Evolutionary conservation across 202 grass and related monocot genomes (phyloP).

Genomic region (Sporobolus alterniflorus): DNA sequence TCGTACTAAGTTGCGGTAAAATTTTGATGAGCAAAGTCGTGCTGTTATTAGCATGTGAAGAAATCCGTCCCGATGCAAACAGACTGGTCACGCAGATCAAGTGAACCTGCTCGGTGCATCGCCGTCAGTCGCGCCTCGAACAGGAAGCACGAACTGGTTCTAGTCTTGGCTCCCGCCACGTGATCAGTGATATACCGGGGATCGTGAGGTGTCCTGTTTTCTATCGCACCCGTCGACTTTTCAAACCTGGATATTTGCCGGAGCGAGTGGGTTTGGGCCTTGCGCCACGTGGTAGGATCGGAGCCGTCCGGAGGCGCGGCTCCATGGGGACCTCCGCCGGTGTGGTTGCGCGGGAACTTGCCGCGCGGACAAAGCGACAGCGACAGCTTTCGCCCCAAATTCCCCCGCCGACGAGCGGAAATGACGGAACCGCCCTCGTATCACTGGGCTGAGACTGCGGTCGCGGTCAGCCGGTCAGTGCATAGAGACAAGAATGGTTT

Average conservation of each 20-base stretch:
- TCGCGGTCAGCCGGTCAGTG: background rate
- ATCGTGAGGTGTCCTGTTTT: background rate
- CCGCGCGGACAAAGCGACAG: background rate
- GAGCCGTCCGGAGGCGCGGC: background rate
- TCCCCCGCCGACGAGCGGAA: background rate
- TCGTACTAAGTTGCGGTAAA: background rate
- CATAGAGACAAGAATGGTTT: too few species aligned
- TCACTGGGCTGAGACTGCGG: too few species aligned
- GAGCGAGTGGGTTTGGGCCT: background rate
- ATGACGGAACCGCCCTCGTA: conserved; percentile 1
- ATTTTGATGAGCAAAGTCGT: too few species aligned
- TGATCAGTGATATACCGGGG: background rate
- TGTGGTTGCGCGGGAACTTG: conserved; percentile 40
- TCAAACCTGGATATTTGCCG: too few species aligned
- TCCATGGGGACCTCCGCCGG: background rate
- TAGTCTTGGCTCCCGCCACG: background rate
- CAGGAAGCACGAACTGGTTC: background rate
- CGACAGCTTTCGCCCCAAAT: conserved; percentile 37
- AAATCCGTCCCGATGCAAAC: background rate
- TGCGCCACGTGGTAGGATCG: conserved; percentile 20
- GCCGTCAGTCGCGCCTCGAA: background rate
- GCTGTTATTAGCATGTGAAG: background rate
- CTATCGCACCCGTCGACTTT: too few species aligned
- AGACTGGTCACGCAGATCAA: conserved; percentile 1
- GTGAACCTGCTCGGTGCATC: background rate